Evolutionary conservation across 306 rosid species (phyloP), one percentile per base, ranked within the genome.

Genomic region (Biancaea sappan): DNA sequence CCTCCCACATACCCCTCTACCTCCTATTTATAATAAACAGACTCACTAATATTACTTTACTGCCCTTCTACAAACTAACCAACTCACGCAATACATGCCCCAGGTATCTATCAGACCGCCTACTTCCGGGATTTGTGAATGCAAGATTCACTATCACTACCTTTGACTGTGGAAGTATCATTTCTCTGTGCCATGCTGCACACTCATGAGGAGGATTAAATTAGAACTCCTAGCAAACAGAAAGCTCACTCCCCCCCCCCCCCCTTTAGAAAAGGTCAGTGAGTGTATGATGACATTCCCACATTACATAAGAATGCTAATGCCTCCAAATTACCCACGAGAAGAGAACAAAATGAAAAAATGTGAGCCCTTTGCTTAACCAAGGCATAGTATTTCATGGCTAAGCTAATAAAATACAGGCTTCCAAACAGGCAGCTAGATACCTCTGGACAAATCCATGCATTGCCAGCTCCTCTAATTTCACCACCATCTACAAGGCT

Each of bases 381-480:
- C 66, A 72, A 65, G 71, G 60, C 28, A 52, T 69, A 46, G 34
- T 58, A 56, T 57, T 44, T 48, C 54, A 25, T 47, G 72, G 47
- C 25, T 16, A 52, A 50, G 29, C 3, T 1, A 26, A 74, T n/a
- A 65, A 51, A 70, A 52, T 24, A 41, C 63, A 48, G n/a, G 62
- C 47, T 29, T 69, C 71, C 61, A 37, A 46, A 68, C 77, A 59
- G 75, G 74, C 26, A 66, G 62, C 51, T 34, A 75, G 26, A 67
- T 86, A 94, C 98, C 98, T 94, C 98, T 50, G 95, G 89, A 83
- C 98, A 91, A 72, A 94, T 83, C 98, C 98, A 94, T 44, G 91
- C 94, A 88, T 93, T 90, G 77, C 98, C 98, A 75, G 98, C 97
- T 52, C 98, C 98, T 81, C 90, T 91, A 86, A 94, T 88, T 87